Percentiles rank a stretch among this genome's conserved stretches.
Conservation (phyloP, 2,329 filamentous ascomycete genomes). For the Fusarium sp. region DNA sequence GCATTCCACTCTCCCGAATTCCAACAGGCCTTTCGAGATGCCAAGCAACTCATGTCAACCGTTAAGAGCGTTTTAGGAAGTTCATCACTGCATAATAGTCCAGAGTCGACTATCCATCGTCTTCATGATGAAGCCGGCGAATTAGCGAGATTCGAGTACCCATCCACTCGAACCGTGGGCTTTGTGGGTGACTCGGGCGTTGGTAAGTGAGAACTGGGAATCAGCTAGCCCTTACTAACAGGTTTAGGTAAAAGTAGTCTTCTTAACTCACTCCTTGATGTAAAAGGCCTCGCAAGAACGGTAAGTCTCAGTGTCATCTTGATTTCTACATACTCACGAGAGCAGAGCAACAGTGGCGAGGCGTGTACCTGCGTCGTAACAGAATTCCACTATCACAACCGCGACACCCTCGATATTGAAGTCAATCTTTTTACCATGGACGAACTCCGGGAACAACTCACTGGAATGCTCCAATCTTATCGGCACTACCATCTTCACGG, state of each 20-base stretch:
- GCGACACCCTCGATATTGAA: conserved; percentile 46
- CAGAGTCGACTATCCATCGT: conserved; percentile 50
- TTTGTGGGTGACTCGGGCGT: conserved; percentile 59
- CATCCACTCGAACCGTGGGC: conserved; percentile 53
- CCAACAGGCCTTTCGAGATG: conserved; percentile 47
- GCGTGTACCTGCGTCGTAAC: conserved; percentile 59
- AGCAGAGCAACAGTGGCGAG: conserved; percentile 53
- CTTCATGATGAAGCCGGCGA: conserved; percentile 47
- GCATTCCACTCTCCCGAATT: conserved; percentile 49
- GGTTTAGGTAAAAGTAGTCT: conserved; percentile 57
- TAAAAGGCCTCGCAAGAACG: conserved; percentile 49
- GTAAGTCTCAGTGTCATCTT: conserved; percentile 44
- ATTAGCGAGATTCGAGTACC: conserved; percentile 50
- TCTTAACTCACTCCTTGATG: conserved; percentile 58
- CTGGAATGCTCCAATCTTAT: conserved; percentile 49
- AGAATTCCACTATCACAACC: conserved; percentile 53
- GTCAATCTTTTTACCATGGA: conserved; percentile 47
- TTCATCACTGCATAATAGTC: conserved; percentile 47
- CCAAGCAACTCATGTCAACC: conserved; percentile 45
- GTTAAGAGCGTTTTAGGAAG: conserved; percentile 48
- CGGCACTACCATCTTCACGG: conserved; percentile 47
- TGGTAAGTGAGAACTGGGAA: conserved; percentile 43
- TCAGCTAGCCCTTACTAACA: not conserved
- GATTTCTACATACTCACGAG: not conserved
- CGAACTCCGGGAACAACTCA: conserved; percentile 48